A percentile compares a stretch with the other conserved stretches of the same genome.
phyloP scores from a whole-genome alignment of 495 filamentous ascomycete genomes.

The Penicillium taxi region DNA sequence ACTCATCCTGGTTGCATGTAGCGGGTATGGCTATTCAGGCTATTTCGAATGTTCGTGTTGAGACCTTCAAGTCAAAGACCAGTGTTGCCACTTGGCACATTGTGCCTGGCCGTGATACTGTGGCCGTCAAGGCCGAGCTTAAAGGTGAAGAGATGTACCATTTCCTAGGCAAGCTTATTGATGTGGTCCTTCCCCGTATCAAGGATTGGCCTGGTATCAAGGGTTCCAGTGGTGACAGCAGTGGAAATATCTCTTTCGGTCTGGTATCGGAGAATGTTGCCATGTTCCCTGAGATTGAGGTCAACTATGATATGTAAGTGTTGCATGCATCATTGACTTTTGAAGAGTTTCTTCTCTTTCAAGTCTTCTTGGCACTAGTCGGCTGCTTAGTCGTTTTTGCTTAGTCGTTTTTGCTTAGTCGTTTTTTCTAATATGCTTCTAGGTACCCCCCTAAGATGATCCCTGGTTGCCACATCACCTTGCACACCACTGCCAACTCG shows the following conservation, averaged over 20 bases:
- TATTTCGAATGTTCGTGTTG: slow-evolving; percentile 70
- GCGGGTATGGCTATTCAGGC: slow-evolving; percentile 77
- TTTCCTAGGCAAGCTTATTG: slow-evolving; percentile 76
- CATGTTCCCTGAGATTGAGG: slow-evolving; percentile 85
- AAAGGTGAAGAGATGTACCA: slow-evolving; percentile 74
- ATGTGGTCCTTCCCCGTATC: slow-evolving; percentile 84
- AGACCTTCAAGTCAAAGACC: slow-evolving; percentile 57
- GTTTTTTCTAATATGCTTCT: slow-evolving; percentile 12
- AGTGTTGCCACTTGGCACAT: slow-evolving; percentile 60
- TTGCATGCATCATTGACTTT: neutral
- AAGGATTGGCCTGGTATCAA: slow-evolving; percentile 87
- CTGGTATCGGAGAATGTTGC: slow-evolving; percentile 62
- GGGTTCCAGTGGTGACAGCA: slow-evolving; percentile 70
- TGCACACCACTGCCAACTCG: slow-evolving; percentile 82
- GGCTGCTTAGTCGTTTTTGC: neutral
- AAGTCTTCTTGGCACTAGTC: neutral
- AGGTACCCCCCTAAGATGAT: slow-evolving; percentile 89
- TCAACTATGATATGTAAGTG: slow-evolving; percentile 82
- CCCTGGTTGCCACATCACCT: slow-evolving; percentile 74
- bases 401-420: neutral
- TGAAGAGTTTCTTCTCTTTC: neutral
- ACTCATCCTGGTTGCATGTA: slow-evolving; percentile 62
- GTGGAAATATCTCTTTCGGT: slow-evolving; percentile 80
- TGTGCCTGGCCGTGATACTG: slow-evolving; percentile 40
- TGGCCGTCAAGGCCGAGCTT: slow-evolving; percentile 62